Base-by-base conservation (phyloP, 148 eudicot genomes). In the Polygonum aviculare region DNA sequence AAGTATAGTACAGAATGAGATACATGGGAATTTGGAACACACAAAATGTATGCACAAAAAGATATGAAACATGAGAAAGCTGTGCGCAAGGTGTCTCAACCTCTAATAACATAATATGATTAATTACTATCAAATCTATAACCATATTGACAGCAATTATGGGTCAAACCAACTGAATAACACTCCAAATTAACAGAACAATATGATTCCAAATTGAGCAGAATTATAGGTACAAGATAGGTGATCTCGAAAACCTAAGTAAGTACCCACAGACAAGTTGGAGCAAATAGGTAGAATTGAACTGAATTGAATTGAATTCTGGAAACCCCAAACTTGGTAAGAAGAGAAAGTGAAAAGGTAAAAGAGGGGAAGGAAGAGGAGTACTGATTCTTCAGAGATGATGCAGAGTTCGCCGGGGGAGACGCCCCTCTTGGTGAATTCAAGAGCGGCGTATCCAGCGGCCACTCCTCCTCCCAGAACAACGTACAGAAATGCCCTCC, bases 391-490 rank as follows among this genome's bases (percentile, higher is more conserved):
- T 80, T 94, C 84, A 69, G 98, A 92, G 76, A 94, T 92, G 88
- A 94, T 92, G 72, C 98, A 94, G 62, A 94, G 97, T 82, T 94
- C 97, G 51, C 98, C 98, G 65, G 84, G 86, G 75, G 90, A 84
- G 31, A 94, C 92, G 4, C 96, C 95, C n/a, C 77, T 73, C 31
- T 78, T 83, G 41, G 84, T 81, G 82, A 94, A 92, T 85, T 94
- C 93, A 80, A 90, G 96, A 75, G 98, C 93, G 0, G 98, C 98
- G 69, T 92, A 94, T 4, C 98, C 98, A 87, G 98, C 98, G 38
- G 97, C 93, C 0, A 94, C 98, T 40, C 98, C 98, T 73, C 98
- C 98, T 16, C 98, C 98, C 3, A 94, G 80, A 78, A 94, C 90
- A 62, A 90, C 98, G 74, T 92, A 94, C 79, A 91, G 90, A 73